These are phyloP conservation scores for Fusarium xyrophilum DNA, from an alignment of 2,329 filamentous ascomycete species.

Conservation along the genomic window DNA sequence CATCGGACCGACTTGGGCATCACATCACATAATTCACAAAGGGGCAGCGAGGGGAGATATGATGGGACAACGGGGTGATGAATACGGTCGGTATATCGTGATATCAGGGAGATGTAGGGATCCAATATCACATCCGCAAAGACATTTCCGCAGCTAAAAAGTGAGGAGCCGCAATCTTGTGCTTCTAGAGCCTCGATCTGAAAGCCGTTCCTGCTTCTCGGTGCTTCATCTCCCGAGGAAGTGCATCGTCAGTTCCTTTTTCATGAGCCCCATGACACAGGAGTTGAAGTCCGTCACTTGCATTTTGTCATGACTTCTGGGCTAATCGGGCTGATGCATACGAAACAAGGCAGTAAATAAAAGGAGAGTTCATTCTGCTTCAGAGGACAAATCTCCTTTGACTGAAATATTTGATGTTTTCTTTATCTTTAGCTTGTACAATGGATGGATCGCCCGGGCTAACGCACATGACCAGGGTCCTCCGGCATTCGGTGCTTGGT, in stretches of 20 bases:
- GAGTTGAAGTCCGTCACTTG: slow-evolving; percentile 8
- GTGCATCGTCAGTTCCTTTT: slow-evolving; percentile 8
- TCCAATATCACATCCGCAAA: not conserved
- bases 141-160: not conserved
- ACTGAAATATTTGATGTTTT: not conserved
- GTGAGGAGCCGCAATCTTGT: not conserved
- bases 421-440: not conserved
- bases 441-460: slow-evolving; percentile 10
- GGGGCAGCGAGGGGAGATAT: not conserved
- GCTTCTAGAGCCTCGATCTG: not conserved
- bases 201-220: slow-evolving; percentile 6
- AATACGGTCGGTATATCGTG: not conserved
- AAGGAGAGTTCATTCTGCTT: not conserved
- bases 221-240: not conserved
- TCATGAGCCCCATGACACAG: not conserved
- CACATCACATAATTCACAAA: not conserved
- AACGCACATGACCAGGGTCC: slow-evolving; percentile 22
- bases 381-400: not conserved
- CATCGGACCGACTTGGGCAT: not conserved
- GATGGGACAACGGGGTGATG: not conserved
- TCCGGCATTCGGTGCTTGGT: slow-evolving; percentile 6
- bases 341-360: not conserved
- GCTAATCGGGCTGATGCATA: not conserved
- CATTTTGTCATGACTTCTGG: not conserved
- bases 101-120: slow-evolving; percentile 4